Conservation (phyloP, 495 filamentous ascomycete genomes). For the Pseudomonodictys pantanalensis region DNA sequence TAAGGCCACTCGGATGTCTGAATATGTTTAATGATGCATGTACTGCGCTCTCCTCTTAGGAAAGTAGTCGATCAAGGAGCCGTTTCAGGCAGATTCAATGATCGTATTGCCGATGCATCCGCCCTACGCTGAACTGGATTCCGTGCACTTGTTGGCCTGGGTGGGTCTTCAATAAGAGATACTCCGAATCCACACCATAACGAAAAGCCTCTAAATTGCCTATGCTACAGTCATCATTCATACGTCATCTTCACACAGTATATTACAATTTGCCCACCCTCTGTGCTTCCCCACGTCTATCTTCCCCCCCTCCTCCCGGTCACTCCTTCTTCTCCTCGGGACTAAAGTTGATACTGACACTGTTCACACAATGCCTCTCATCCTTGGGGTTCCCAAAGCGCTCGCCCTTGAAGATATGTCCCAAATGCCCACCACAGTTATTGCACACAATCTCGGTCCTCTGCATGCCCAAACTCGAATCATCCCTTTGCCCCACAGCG, state of each 20-base stretch:
- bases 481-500: constrained; percentile 76
- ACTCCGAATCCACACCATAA: no score
- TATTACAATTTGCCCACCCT: neutral
- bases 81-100: no score
- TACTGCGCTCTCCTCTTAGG: no score
- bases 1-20: no score
- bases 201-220: no score
- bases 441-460: constrained; percentile 90
- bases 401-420: constrained; percentile 97
- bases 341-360: constrained; percentile 79
- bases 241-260: neutral
- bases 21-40: no score
- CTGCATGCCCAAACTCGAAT: constrained; percentile 74
- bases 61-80: no score
- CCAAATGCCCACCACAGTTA: constrained; percentile 92
- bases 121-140: no score
- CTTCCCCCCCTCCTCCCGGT: neutral
- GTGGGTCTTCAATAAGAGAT: no score
- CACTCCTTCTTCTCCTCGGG: constrained; percentile 17
- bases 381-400: constrained; percentile 82
- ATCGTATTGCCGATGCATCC: no score
- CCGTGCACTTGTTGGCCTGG: neutral
- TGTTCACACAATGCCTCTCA: constrained; percentile 97
- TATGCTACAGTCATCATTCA: constrained; percentile 6
- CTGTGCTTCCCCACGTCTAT: no score